Evolutionary conservation across 768 basidiomycete genomes (phyloP).

Genomic region (Mycena kentingensis): DNA sequence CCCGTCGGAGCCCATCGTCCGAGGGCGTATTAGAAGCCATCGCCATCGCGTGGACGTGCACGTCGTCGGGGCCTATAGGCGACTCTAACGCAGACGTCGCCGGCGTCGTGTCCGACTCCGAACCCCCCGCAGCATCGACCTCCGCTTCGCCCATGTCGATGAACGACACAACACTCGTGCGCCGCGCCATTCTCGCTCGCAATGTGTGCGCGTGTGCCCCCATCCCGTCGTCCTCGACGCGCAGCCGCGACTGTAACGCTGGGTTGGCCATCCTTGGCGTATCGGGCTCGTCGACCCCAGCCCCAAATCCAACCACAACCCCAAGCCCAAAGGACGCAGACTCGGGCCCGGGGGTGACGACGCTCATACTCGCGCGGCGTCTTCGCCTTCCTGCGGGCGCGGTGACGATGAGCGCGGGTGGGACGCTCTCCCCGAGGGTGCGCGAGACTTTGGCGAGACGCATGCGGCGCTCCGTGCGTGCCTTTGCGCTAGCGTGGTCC

Average conservation of each 20-base stretch:
- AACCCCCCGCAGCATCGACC: no score
- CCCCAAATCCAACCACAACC: not conserved
- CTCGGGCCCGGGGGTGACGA: not conserved
- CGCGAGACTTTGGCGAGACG: not conserved
- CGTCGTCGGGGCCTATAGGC: no score
- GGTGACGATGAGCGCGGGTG: not conserved
- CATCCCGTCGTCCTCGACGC: no score
- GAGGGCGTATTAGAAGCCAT: not conserved
- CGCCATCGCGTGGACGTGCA: not conserved
- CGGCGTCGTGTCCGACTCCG: not conserved
- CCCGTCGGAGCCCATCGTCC: not conserved
- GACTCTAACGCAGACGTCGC: no score
- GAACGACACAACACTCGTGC: conserved; percentile 1
- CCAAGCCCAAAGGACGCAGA: not conserved
- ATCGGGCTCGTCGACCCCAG: not conserved
- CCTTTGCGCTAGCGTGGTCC: not conserved
- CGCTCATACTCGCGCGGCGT: not conserved
- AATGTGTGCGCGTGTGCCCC: not conserved
- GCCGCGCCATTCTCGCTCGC: not conserved
- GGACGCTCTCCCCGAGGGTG: not conserved
- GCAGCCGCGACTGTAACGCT: no score
- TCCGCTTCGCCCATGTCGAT: conserved; percentile 1
- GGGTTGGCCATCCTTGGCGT: no score
- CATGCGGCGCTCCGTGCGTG: not conserved
- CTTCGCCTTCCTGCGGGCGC: not conserved